phyloP scores from a whole-genome alignment of 768 basidiomycete species.

The Boletus subcaerulescens region DNA sequence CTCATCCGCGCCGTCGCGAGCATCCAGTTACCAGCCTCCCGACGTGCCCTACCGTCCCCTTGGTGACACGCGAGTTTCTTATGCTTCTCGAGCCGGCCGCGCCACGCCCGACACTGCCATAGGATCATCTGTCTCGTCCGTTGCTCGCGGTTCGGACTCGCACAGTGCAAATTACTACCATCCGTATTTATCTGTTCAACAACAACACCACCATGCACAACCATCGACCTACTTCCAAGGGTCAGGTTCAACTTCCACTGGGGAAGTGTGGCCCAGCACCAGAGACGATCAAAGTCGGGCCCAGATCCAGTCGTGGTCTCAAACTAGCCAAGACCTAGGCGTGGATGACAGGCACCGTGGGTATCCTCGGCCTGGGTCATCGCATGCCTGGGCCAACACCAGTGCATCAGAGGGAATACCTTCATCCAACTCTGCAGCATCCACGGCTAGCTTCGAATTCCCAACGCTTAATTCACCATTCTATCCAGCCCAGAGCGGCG shows the following conservation, averaged over 20 bases:
- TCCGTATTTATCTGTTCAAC: conserved; percentile 24
- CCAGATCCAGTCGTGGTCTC: conserved; percentile 27
- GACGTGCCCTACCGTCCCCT: conserved; percentile 25
- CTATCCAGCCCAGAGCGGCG: conserved; percentile 42
- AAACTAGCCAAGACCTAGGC: conserved; percentile 21
- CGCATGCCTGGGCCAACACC: conserved; percentile 25
- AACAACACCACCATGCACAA: conserved; percentile 19
- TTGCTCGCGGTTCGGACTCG: conserved; percentile 25
- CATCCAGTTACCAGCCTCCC: conserved; percentile 24
- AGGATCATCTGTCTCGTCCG: conserved; percentile 18
- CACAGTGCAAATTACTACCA: conserved; percentile 23
- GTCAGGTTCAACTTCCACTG: conserved; percentile 9
- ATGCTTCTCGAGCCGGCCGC: conserved; percentile 26
- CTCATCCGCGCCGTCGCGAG: conserved; percentile 12
- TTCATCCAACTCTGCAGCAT: conserved; percentile 18
- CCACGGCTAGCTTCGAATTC: conserved; percentile 35
- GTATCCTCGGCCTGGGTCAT: conserved; percentile 24
- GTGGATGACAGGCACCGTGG: conserved; percentile 30
- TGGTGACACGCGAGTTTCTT: conserved; percentile 27
- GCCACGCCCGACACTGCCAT: conserved; percentile 26
- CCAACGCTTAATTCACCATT: conserved; percentile 59
- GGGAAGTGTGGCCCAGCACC: conserved; percentile 20
- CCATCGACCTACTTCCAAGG: conserved; percentile 25
- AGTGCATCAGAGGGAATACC: conserved; percentile 23
- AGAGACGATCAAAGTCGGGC: conserved; percentile 24